Base-by-base conservation (phyloP, 352 stramenopile genomes). In the Blastocystis sp. region DNA sequence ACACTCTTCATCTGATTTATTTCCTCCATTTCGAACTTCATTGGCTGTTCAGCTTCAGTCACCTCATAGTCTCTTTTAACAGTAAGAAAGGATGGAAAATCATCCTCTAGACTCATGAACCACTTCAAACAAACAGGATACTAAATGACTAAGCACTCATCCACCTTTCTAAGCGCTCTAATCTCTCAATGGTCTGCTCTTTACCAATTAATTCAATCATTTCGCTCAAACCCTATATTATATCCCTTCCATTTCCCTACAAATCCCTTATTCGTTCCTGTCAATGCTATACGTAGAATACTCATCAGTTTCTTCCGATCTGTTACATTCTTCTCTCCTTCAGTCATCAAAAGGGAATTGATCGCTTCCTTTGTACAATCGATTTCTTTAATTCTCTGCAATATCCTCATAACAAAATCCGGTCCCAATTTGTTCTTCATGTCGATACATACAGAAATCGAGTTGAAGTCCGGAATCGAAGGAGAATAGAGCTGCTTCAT, bases 131-230 rank as follows among this genome's bases (percentile, higher is more conserved):
- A 70, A 70, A 35, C 24, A 70, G 40, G 11, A 35, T 22, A 5
- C 60, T 44, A 44, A 70, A 70, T 9, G 24, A 70, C 17, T 33
- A 5, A 48, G 9, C 51, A 15, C n/a, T 35, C 27, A 64, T 48
- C 70, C 42, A 64, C 9, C 62, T 44, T 17, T 64, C 17, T 33
- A 81, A 27, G 15, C 11, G 9, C 48, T 60, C 27, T n/a, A 81
- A 22, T 1, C 70, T 40, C 22, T 81, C 3, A 24, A 81, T 33
- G 22, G 19, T 37, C 37, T 15, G 27, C 2, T 27, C 35, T 42
- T 81, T 81, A 24, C 51, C 51, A 13, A 81, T 81, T 27, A 81
- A 40, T 30, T 81, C 70, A 33, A 81, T 81, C 44, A 64, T 81
- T 35, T 81, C 70, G 51, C 70, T 62, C 42, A 81, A 62, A 27